Evolutionary conservation across 2,329 filamentous ascomycete genomes (phyloP).

Genomic region (Colletotrichum caudatum): DNA sequence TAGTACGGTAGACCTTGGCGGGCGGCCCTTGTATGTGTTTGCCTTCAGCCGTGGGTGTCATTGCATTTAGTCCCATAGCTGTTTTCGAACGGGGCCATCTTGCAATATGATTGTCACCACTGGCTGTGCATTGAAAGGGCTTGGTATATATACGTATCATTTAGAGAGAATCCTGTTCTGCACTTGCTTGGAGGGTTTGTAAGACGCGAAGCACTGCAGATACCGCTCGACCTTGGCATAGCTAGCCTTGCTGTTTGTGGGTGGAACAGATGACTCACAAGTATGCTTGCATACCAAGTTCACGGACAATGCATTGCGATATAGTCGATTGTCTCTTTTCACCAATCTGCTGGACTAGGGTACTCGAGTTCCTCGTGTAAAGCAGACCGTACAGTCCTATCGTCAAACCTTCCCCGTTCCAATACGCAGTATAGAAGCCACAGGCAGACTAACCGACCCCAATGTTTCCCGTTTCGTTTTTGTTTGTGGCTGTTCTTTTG

Average conservation of each 20-base stretch:
- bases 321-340: not conserved
- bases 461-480: not conserved
- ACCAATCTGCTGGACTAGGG: not conserved
- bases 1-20: not conserved
- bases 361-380: not conserved
- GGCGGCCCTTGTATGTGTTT: not conserved
- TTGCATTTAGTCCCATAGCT: not conserved
- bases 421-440: not conserved
- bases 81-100: not conserved
- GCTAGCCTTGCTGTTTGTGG: not conserved
- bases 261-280: not conserved
- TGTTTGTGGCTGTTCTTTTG: not conserved
- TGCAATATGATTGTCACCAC: not conserved
- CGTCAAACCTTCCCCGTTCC: not conserved
- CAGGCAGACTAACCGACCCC: not conserved
- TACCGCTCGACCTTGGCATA: not conserved
- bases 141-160: too few species aligned
- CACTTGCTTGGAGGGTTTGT: not conserved
- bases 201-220: not conserved
- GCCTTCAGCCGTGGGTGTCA: not conserved
- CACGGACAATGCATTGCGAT: not conserved
- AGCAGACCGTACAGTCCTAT: not conserved
- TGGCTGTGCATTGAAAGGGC: not conserved
- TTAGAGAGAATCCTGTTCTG: not conserved
- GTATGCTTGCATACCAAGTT: not conserved